These are phyloP conservation scores for Amanita pseudoporphyria DNA, from an alignment of 768 basidiomycete genomes.

Conservation along the genomic window DNA sequence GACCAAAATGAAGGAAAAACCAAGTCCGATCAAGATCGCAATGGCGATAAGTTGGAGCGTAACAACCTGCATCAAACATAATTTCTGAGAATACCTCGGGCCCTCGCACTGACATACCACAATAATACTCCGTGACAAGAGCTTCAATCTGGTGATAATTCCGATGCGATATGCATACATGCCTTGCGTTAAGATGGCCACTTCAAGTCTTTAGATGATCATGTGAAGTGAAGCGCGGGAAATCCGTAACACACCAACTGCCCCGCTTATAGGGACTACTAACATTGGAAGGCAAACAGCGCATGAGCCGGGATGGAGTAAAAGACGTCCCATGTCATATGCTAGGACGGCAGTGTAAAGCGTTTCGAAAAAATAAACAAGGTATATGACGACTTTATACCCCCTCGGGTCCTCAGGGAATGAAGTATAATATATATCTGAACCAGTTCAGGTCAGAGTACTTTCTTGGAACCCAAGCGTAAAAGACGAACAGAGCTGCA, in stretches of 20 bases:
- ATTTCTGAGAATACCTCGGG: too few species aligned
- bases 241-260: not conserved
- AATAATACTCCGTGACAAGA: not conserved
- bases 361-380: slow-evolving; percentile 9
- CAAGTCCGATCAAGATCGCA: not conserved
- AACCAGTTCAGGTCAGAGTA: not conserved
- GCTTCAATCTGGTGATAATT: not conserved
- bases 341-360: slow-evolving; percentile 2
- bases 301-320: not conserved
- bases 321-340: not conserved
- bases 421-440: slow-evolving; percentile 13
- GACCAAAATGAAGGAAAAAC: too few species aligned
- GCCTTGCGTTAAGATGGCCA: not conserved
- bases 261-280: not conserved
- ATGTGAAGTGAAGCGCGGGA: not conserved
- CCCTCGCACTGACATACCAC: not conserved
- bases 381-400: slow-evolving; percentile 9
- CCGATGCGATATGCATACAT: slow-evolving; percentile 1
- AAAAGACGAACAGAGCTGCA: slow-evolving; percentile 6
- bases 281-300: not conserved
- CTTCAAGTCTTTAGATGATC: not conserved
- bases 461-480: not conserved
- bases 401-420: slow-evolving; percentile 10
- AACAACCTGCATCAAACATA: not conserved
- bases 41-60: not conserved